Percentiles rank a stretch among this genome's conserved stretches.
These are phyloP conservation scores for Inga laurina DNA, from an alignment of 306 rosid genomes.

Conservation along the genomic window DNA sequence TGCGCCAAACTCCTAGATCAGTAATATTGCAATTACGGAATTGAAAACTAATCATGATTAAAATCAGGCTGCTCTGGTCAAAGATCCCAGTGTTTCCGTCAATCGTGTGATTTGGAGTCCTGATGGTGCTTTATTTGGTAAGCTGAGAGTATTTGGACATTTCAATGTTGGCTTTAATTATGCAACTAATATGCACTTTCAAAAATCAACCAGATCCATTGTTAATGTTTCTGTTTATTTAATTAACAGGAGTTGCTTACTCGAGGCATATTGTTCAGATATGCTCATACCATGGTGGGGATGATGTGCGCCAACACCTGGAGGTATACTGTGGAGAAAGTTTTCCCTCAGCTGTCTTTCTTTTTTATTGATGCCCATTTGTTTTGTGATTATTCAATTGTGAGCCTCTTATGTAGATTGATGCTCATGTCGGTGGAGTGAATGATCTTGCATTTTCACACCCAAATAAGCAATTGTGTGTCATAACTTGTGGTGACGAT, in stretches of 20 bases:
- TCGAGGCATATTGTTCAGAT: conserved; percentile 97
- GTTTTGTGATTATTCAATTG: conserved; percentile 19
- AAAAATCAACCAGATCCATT: conserved; percentile 11
- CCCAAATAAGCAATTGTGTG: conserved; percentile 95
- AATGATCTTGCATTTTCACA: conserved; percentile 96
- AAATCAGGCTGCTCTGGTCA: conserved; percentile 82
- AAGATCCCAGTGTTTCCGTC: conserved; percentile 92
- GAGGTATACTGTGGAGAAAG: conserved; percentile 59
- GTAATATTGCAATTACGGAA: conserved; percentile 25
- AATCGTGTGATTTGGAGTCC: conserved; percentile 98
- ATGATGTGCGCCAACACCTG: conserved; percentile 73
- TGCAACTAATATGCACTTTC: conserved; percentile 3
- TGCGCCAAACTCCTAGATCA: background rate
- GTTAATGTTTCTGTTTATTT: conserved; percentile 26
- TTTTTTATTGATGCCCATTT: conserved; percentile 12
- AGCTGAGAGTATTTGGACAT: conserved; percentile 32
- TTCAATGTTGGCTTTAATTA: conserved; percentile 22
- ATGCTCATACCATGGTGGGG: conserved; percentile 77
- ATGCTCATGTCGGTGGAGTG: conserved; percentile 98
- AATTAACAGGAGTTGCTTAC: conserved; percentile 80
- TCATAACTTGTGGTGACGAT: conserved; percentile 95
- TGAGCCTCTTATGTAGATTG: conserved; percentile 63
- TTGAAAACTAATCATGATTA: conserved; percentile 30
- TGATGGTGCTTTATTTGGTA: conserved; percentile 89
- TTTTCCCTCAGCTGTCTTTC: conserved; percentile 17